Conservation (phyloP, 2,329 filamentous ascomycete species). For the Diaporthe velutina region DNA sequence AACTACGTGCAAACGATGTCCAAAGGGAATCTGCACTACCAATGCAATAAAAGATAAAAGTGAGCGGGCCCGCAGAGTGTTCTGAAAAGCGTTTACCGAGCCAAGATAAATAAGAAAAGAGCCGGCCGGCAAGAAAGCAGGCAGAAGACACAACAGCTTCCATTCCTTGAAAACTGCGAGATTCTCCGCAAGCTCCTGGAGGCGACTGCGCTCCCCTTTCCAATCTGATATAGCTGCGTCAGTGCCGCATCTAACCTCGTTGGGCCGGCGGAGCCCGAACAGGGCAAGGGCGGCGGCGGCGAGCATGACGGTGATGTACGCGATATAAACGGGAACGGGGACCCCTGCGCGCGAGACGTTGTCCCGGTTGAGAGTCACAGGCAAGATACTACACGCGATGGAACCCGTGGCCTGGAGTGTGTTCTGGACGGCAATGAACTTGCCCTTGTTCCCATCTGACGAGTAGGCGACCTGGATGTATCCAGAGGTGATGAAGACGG, state of each 20-base stretch:
- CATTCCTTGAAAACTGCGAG: neutral
- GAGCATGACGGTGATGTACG: neutral
- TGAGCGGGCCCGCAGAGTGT: neutral
- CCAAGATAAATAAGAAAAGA: slow-evolving; percentile 13
- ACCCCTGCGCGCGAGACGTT: neutral
- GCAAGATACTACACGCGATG: slow-evolving; percentile 6
- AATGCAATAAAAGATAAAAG: neutral
- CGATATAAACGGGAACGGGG: neutral
- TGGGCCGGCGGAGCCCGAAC: neutral
- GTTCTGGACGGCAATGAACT: slow-evolving; percentile 7
- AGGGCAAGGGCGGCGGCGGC: neutral
- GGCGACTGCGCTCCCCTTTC: neutral
- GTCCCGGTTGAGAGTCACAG: neutral
- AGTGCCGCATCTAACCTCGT: neutral
- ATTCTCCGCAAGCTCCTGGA: neutral
- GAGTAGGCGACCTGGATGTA: slow-evolving; percentile 13
- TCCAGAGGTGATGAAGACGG: neutral
- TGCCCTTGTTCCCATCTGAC: slow-evolving; percentile 1
- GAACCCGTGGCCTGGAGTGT: neutral
- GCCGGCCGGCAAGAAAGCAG: slow-evolving; percentile 1
- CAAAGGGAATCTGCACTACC: slow-evolving; percentile 1
- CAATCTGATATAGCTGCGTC: neutral
- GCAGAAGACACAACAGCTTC: slow-evolving; percentile 3
- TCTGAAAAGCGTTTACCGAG: slow-evolving; percentile 6
- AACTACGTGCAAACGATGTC: neutral